These are phyloP conservation scores for Saccharomycopsis sp. DNA, from an alignment of 805 yeast species.

Conservation along the genomic window DNA sequence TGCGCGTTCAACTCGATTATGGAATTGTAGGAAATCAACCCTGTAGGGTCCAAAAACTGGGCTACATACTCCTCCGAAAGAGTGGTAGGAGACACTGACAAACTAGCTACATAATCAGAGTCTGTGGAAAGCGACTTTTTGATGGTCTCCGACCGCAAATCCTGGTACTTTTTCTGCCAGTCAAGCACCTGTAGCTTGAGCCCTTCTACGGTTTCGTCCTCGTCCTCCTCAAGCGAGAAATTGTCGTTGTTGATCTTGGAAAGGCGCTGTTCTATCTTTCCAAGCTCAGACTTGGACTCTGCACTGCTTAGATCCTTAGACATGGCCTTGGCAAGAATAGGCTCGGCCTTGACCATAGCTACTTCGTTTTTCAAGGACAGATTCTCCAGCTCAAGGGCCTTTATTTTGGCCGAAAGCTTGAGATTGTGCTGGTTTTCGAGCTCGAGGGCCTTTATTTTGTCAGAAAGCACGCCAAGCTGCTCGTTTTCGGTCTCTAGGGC, in stretches of 20 bases:
- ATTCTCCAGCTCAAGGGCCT: background rate
- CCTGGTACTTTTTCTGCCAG: constrained; percentile 48
- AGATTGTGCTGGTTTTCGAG: too few relatives aligned
- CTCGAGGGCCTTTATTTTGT: too few relatives aligned
- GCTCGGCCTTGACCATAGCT: constrained; percentile 5
- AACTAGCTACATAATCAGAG: background rate
- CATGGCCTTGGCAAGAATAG: constrained; percentile 1
- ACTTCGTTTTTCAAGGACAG: constrained; percentile 7
- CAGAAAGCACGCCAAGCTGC: too few relatives aligned
- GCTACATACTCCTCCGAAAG: constrained; percentile 28
- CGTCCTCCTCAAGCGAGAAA: constrained; percentile 14
- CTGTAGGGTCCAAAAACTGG: constrained; percentile 31
- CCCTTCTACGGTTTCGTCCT: constrained; percentile 25
- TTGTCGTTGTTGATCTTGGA: constrained; percentile 7
- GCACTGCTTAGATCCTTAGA: constrained; percentile 7
- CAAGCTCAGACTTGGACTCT: constrained; percentile 6
- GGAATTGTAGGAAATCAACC: constrained; percentile 41
- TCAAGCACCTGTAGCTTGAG: constrained; percentile 33
- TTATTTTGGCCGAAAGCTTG: too few relatives aligned
- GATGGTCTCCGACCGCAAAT: constrained; percentile 33
- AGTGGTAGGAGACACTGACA: constrained; percentile 21
- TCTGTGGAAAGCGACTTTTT: constrained; percentile 22
- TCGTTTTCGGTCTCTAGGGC: too few relatives aligned
- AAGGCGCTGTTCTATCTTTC: constrained; percentile 11
- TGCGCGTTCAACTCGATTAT: constrained; percentile 41